Percentiles rank a stretch among this genome's conserved stretches.
These are phyloP conservation scores for Irpex sp. DNA, from an alignment of 1,284 basidiomycete species.

Conservation along the genomic window DNA sequence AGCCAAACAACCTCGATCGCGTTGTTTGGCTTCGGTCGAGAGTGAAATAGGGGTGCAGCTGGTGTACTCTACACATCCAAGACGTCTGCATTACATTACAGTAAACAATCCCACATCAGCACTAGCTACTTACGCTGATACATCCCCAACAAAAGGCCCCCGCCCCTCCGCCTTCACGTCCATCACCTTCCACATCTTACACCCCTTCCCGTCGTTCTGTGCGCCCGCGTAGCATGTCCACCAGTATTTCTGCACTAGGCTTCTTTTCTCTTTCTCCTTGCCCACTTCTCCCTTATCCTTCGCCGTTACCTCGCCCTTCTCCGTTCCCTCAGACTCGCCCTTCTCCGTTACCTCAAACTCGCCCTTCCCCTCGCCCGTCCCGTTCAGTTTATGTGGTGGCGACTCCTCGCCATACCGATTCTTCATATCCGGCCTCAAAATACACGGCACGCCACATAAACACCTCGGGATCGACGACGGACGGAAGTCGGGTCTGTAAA, in stretches of 20 bases:
- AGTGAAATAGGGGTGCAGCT: too few relatives aligned
- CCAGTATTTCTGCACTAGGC: conserved; percentile 62
- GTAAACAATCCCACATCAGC: too few relatives aligned
- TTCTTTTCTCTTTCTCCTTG: conserved; percentile 22
- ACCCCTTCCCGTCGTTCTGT: conserved; percentile 81
- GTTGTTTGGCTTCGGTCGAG: too few relatives aligned
- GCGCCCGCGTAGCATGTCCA: conserved; percentile 84
- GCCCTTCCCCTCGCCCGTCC: too few relatives aligned
- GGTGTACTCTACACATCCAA: too few relatives aligned
- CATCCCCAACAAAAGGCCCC: conserved; percentile 36
- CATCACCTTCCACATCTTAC: conserved; percentile 76
- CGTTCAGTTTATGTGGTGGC: rapidly evolving
- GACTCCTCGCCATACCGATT: conserved; percentile 30
- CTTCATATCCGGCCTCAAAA: conserved; percentile 79
- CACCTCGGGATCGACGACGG: conserved; percentile 67
- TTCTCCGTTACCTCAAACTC: too few relatives aligned
- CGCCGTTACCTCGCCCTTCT: too few relatives aligned
- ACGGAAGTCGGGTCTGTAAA: conserved; percentile 82
- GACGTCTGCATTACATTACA: too few relatives aligned
- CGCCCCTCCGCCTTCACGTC: conserved; percentile 73
- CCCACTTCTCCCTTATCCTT: background rate
- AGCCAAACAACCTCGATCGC: too few relatives aligned
- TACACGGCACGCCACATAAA: conserved; percentile 74
- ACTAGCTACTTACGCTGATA: too few relatives aligned
- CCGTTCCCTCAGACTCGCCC: too few relatives aligned